Conservation (phyloP, 2,329 filamentous ascomycete species). For the Saccharata proteae region DNA sequence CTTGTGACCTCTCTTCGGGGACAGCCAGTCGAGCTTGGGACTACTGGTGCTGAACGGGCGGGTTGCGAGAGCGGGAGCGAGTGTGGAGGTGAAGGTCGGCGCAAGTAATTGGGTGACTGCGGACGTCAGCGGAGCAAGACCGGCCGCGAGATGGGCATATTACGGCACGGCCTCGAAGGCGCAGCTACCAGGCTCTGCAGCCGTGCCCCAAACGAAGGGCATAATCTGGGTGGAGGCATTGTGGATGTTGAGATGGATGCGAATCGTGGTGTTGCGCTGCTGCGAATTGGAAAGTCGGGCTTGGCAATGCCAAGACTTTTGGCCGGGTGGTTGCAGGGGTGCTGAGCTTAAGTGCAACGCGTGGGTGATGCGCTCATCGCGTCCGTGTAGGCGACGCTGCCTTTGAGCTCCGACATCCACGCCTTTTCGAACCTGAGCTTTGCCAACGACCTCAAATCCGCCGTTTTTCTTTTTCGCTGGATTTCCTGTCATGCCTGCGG, state of each 20-base stretch:
- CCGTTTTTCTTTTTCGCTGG: neutral
- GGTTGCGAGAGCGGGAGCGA: constrained; percentile 11
- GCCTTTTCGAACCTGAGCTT: neutral
- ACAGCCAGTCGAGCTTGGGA: constrained; percentile 59
- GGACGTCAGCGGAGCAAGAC: too few species aligned
- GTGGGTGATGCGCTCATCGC: constrained; percentile 4
- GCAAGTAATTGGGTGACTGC: constrained; percentile 9
- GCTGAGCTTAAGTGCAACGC: neutral
- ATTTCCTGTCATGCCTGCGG: constrained; percentile 51
- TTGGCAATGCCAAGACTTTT: constrained; percentile 5
- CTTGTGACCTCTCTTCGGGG: constrained; percentile 65
- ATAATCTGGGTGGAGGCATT: constrained; percentile 31
- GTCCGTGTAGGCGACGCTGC: constrained; percentile 3
- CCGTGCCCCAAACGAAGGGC: constrained; percentile 20
- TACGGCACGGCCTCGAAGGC: constrained; percentile 10
- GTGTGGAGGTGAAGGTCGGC: constrained; percentile 15
- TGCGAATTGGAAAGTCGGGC: too few species aligned
- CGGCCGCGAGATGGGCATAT: too few species aligned
- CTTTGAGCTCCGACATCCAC: neutral
- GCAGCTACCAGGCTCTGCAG: constrained; percentile 15
- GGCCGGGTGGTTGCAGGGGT: neutral
- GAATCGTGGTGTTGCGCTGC: constrained; percentile 12
- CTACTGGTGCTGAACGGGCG: constrained; percentile 64
- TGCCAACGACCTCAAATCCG: neutral
- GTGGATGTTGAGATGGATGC: constrained; percentile 10